These are phyloP conservation scores for Neurospora tetrasperma DNA, from an alignment of 495 filamentous ascomycete genomes.

Conservation along the genomic window DNA sequence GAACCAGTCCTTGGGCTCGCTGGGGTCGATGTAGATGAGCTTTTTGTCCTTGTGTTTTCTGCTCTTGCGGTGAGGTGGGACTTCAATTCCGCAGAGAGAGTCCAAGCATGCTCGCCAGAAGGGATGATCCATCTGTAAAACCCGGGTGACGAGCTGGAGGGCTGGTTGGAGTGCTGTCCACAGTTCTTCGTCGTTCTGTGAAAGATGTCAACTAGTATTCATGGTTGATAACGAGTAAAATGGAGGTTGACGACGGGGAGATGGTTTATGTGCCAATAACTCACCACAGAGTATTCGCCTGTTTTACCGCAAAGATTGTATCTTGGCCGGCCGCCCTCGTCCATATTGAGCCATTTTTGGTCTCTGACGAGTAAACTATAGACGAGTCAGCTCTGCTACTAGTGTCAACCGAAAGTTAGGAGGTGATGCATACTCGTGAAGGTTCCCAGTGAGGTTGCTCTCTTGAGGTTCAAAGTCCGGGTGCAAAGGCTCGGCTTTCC, in stretches of 20 bases:
- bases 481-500: slow-evolving; percentile 8
- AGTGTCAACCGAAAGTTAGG: not conserved
- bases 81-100: slow-evolving; percentile 9
- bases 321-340: slow-evolving; percentile 8
- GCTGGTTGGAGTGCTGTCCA: slow-evolving; percentile 28
- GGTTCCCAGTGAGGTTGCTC: slow-evolving; percentile 9
- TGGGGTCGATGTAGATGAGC: not conserved
- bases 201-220: not conserved
- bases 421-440: slow-evolving; percentile 17
- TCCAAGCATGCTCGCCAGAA: slow-evolving; percentile 12
- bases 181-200: slow-evolving; percentile 15
- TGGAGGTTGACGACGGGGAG: not conserved
- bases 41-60: not conserved
- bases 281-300: slow-evolving; percentile 15
- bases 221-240: not conserved
- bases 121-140: slow-evolving; percentile 13
- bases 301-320: slow-evolving; percentile 19
- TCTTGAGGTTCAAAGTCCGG: slow-evolving; percentile 3
- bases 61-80: not conserved
- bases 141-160: slow-evolving; percentile 15
- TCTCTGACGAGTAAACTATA: not conserved
- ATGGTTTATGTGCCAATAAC: not conserved
- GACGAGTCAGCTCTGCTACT: not conserved
- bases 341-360: slow-evolving; percentile 4
- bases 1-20: not conserved